A percentile compares a stretch with the other conserved stretches of the same genome.
Evolutionary conservation across 169 alveolate genomes (phyloP).

Genomic region (Plasmodium sp.): DNA sequence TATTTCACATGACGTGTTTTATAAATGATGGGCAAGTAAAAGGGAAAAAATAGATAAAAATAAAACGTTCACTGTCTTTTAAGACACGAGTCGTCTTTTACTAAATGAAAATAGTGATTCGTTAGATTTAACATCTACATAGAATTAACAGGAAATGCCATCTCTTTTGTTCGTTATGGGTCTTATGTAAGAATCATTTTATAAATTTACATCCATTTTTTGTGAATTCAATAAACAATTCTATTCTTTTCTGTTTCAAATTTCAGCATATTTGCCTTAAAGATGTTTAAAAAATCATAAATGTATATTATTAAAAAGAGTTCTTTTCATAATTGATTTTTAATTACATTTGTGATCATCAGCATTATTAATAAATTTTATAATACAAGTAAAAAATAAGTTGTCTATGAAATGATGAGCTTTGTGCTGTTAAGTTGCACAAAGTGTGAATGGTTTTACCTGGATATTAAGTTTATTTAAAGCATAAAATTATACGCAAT

Average conservation of each 20-base stretch:
- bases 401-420: neutral
- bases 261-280: neutral
- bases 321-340: neutral
- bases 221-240: neutral
- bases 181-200: neutral
- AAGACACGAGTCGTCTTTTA: neutral
- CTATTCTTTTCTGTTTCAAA: neutral
- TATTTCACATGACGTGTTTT: neutral
- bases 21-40: neutral
- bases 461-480: neutral
- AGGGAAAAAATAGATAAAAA: neutral
- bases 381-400: neutral
- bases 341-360: neutral
- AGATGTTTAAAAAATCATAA: neutral
- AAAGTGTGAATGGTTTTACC: neutral
- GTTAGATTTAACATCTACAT: neutral
- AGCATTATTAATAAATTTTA: neutral
- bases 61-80: neutral
- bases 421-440: neutral
- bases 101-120: neutral
- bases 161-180: neutral
- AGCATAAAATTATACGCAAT: neutral
- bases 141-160: neutral
- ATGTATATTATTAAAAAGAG: neutral
- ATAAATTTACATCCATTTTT: neutral